Evolutionary conservation across 768 basidiomycete species (phyloP), one percentile per base, ranked within the genome.

Genomic region (Podaxis sp.): DNA sequence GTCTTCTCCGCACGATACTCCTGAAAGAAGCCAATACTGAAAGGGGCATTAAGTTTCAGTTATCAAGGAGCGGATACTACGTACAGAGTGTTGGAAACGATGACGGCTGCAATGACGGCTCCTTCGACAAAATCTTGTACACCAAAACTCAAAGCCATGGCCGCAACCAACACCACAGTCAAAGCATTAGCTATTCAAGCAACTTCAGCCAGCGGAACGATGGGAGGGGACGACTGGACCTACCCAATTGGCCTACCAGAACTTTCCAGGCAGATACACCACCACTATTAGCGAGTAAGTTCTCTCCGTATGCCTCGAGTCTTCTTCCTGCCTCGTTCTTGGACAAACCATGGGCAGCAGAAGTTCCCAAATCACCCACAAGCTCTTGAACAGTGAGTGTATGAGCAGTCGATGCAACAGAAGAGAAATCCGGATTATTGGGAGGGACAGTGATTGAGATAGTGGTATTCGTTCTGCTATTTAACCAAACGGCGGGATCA

Each of bases 151-250:
- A 86, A 74, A 3, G 80, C 80, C 70, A 85, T 73, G 3, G 78
- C 77, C 8, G 72, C 75, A 12, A 76, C 54, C 11, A 77, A 65
- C 6, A 76, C 74, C 1, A 76, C 56, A 29, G 73, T 76, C 56
- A 81, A 69, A 2, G 80, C 80, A 65, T 82, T 81, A 27, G 79
- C 79, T 76, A 67, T 81, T 79, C 59, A 85, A 79, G 68, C 76
- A 87, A 55, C 82, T 80, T 66, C 80, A 70, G 33, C 82, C 82
- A 60, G 80, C 84, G 64, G 85, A 83, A 6, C 82, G 79, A 78
- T 76, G 29, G 29, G 29, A 33, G 29, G 29, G 29, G 29, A 33
- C 8, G 29, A 9, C 29, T 33, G 37, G n/a, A 57, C 49, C 19
- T 57, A 76, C 77, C 72, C 3, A 77, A 64, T 66, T 79, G 77